Conservation (phyloP, 2,329 filamentous ascomycete genomes). For the Zymoseptoria crescenta region DNA sequence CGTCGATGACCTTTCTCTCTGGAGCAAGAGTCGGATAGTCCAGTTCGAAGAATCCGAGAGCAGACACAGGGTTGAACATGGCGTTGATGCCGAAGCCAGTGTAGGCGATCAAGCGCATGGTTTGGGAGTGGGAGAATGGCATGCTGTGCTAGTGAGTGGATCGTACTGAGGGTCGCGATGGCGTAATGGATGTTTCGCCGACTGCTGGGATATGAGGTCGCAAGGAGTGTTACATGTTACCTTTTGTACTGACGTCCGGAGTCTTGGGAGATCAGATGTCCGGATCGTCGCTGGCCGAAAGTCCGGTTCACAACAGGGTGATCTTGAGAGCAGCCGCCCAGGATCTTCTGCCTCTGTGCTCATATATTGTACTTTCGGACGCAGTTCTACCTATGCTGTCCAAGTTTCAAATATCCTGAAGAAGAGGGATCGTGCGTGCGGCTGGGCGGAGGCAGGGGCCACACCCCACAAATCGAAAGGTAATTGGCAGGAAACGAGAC, state of each 20-base stretch:
- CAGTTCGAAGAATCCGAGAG: conserved; percentile 34
- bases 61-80: conserved; percentile 30
- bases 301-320: neutral
- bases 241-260: neutral
- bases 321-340: neutral
- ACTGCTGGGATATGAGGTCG: neutral
- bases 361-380: neutral
- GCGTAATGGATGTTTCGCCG: neutral
- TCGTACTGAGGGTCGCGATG: neutral
- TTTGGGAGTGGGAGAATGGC: conserved; percentile 4
- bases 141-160: neutral
- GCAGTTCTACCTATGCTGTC: too few relatives aligned
- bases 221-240: neutral
- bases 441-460: neutral
- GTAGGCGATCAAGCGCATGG: conserved; percentile 1
- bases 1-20: conserved; percentile 34
- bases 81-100: conserved; percentile 35
- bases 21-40: conserved; percentile 19
- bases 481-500: neutral
- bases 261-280: neutral
- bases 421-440: neutral
- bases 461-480: neutral
- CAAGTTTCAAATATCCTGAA: neutral
- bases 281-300: neutral
- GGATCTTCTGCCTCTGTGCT: neutral